Conservation (phyloP, 805 yeast genomes). For the Lachancea thermotolerans region DNA sequence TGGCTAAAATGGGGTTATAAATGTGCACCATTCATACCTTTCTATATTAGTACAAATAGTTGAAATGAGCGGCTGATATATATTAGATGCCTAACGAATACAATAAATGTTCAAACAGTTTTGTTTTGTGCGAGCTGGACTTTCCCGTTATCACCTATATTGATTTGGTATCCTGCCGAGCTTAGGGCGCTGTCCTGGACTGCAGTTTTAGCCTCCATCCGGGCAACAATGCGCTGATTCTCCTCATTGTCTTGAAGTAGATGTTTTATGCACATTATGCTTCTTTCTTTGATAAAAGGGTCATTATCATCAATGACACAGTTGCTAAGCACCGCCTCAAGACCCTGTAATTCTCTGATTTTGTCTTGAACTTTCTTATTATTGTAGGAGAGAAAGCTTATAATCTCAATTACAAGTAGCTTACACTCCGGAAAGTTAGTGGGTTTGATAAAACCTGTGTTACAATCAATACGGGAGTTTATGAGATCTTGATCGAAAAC, state of each 20-base stretch:
- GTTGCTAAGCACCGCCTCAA: conserved; percentile 66
- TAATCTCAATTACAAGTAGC: conserved; percentile 56
- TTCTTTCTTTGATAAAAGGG: conserved; percentile 79
- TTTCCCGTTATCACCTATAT: conserved; percentile 59
- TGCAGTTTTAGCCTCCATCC: conserved; percentile 66
- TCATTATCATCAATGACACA: conserved; percentile 85
- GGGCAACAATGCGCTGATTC: conserved; percentile 73
- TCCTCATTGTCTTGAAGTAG: conserved; percentile 53
- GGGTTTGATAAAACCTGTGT: conserved; percentile 19
- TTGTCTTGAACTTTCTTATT: conserved; percentile 57
- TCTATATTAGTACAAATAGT: conserved; percentile 2
- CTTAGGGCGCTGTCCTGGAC: conserved; percentile 53
- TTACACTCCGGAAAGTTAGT: conserved; percentile 58
- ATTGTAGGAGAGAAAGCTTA: conserved; percentile 50
- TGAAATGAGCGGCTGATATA: background rate
- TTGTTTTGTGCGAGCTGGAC: conserved; percentile 38
- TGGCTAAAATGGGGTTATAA: conserved; percentile 41
- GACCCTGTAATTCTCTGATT: conserved; percentile 57
- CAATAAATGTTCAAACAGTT: background rate
- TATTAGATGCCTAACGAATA: background rate
- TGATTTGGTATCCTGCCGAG: conserved; percentile 73
- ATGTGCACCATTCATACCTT: no score
- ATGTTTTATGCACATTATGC: conserved; percentile 71
- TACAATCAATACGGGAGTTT: conserved; percentile 22
- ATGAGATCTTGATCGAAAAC: conserved; percentile 27